Evolutionary conservation across 192 early-diverging fungal genomes (phyloP), one percentile per base, ranked within the genome.

Genomic region (Rhizophagus sp.): DNA sequence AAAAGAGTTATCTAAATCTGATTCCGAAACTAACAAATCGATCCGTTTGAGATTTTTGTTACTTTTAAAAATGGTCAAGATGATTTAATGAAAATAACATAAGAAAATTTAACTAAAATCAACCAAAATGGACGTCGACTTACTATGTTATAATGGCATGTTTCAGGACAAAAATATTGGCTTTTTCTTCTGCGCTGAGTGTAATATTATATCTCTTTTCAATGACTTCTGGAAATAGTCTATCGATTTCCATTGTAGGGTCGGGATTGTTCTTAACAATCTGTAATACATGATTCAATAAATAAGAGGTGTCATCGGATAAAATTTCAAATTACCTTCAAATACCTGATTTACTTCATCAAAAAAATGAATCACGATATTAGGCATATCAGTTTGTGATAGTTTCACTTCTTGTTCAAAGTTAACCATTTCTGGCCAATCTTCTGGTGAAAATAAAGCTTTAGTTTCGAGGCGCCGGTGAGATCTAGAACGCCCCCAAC

Each of bases 401-500:
- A 61, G 33, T n/a, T 73, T 80, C 62, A 80, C 62, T 52, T 80
- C 70, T 24, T 80, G 30, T 41, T 80, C 69, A 61, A 80, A 80
- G 49, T 73, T 80, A 39, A 80, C n/a, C 69, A 80, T 80, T 24
- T 80, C 79, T 17, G 25, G 30, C 79, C 79, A 80, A 57, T 73
- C 79, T 62, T 80, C 57, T 41, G 72, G 19, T 30, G 79, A 62
- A 61, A 80, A 80, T 15, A 80, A 73, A 47, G 13, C 22, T 63
- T 80, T 80, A 6, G 68, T 73, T 63, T 80, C 79, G 33, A 70
- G 36, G 34, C 12, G n/a, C 79, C 79, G 24, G 79, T 80, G 44
- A 80, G 49, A 80, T 80, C 79, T 50, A 80, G 61, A 50, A 80
- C 73, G 61, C 69, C 79, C n/a, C 69, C 69, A 80, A 73, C 75